These are phyloP conservation scores for Carpinus viminea DNA, from an alignment of 306 rosid genomes.

Conservation along the genomic window DNA sequence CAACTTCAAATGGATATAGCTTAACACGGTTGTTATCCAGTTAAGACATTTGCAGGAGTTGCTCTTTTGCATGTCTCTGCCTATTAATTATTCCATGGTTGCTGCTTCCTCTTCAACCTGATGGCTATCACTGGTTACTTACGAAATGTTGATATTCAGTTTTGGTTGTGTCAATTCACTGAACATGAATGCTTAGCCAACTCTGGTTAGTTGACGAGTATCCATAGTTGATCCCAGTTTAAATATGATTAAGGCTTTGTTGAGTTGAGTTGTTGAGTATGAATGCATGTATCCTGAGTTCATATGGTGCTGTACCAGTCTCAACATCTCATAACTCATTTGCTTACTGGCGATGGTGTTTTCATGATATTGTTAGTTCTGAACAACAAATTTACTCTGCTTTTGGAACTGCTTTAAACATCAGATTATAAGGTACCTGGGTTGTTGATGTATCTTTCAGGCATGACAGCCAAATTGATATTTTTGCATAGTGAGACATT, in stretches of 20 bases:
- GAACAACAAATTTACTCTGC: background rate
- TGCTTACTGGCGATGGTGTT: background rate
- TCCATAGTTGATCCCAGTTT: background rate
- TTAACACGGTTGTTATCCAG: background rate
- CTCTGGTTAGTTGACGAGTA: background rate
- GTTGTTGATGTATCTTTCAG: constrained; percentile 50
- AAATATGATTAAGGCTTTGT: background rate
- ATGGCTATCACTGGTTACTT: constrained; percentile 11
- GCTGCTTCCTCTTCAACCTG: background rate
- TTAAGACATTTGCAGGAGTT: background rate
- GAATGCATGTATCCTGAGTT: constrained; percentile 10
- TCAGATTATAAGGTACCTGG: constrained; percentile 18
- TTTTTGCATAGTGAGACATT: constrained; percentile 53
- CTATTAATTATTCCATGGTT: background rate
- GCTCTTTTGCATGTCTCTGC: constrained; percentile 1
- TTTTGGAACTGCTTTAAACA: constrained; percentile 8
- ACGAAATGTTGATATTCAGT: background rate
- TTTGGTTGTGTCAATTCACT: background rate
- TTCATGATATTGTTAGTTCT: constrained; percentile 10
- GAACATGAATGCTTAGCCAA: background rate
- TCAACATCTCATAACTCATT: background rate
- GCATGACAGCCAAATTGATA: constrained; percentile 60
- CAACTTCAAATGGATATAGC: background rate
- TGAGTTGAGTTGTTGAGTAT: background rate
- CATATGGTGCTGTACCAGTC: background rate